Base-by-base conservation (phyloP, 2,329 filamentous ascomycete genomes). In the Didymella pomorum region DNA sequence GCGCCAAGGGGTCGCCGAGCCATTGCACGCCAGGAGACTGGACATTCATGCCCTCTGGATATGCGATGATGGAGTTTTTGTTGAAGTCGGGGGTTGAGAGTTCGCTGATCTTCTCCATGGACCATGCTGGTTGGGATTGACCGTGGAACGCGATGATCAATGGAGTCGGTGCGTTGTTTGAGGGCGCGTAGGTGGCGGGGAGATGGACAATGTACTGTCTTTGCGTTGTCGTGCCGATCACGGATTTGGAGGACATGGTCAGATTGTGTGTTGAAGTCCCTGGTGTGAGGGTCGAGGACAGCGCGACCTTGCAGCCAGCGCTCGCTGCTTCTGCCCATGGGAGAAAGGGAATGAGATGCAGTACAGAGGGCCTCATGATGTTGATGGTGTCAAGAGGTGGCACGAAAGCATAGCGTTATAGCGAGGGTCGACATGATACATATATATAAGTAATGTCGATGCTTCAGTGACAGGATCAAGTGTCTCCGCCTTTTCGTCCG, bases 1-100 rank as follows among this genome's bases (percentile, higher is more conserved):
- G 67, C 10, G 73, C 71, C 1, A 60, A 49, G 9, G 78, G 73
- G 47, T 80, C 79, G 46, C 81, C 75, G 61, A 79, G 73, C 80
- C 80, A 80, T 62, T 69, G 67, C 16, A 62, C 68, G 9, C 68
- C 68, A 0, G 62, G 65, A 3, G 39, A 23, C 28, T 68, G 49
- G 12, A 59, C 60, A 8, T 69, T 46, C 47, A 72, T 14, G 4
- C 61, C 68, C 33, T 65, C 49, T 10, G 68, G 67, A 45, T 71
- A 72, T 4, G 65, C 67, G 1, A 67, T 63, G 18, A 72, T 60
- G 5, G 48, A 18, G 20, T 67, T 46, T 12, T 41, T 33, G 29
- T 71, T 71, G 49, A 66, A 67, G 3, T 41, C 52, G n/a, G 65
- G 52, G 3, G 56, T 59, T 2, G 68, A 72, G 11, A 71, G 37